Evolutionary conservation across 768 basidiomycete species (phyloP), one percentile per base, ranked within the genome.

Genomic region (Boletus edulis): DNA sequence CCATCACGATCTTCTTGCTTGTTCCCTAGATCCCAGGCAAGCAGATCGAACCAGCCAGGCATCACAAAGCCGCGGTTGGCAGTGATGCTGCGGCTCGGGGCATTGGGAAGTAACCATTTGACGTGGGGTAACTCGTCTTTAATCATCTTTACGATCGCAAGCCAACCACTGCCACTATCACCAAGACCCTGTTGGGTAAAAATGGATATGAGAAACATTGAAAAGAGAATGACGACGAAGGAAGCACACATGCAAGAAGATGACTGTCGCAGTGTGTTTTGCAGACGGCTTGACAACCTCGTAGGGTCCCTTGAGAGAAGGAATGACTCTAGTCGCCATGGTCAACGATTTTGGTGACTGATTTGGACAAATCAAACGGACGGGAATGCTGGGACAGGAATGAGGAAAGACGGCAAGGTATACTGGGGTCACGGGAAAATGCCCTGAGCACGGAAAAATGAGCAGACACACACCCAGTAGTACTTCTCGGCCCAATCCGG

Each of bases 11-110:
- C 95, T 70, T 96, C 93, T 4, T 67, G 66, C 45, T 73, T 70
- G 54, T 80, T 72, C 14, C 13, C 49, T 62, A 85, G 78, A 48
- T 80, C 81, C 67, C 91, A 88, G 15, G 81, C 79, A 41, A 73
- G 73, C 39, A 94, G 81, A 68, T 95, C 90, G 70, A 91, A 94
- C 89, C 90, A 92, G 34, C 84, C 81, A n/a, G 87, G 83, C 87
- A 92, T 91, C 46, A 65, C 61, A 31, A 49, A 65, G 62, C 73
- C 84, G 79, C 59, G 87, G 86, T 94, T 94, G 37, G 88, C 83
- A 15, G 84, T 90, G 24, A 97, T 85, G 8, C 83, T 74, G 56
- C 81, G 82, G 32, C 49, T 52, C 27, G 59, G 57, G 57, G 60
- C 57, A 35, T 65, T 57, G 14, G 61, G 56, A 24, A 97, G 76